Percentiles rank a stretch among this genome's conserved stretches.
These are phyloP conservation scores for Lichenothelia convexa DNA, from an alignment of 495 filamentous ascomycete species.

Conservation along the genomic window DNA sequence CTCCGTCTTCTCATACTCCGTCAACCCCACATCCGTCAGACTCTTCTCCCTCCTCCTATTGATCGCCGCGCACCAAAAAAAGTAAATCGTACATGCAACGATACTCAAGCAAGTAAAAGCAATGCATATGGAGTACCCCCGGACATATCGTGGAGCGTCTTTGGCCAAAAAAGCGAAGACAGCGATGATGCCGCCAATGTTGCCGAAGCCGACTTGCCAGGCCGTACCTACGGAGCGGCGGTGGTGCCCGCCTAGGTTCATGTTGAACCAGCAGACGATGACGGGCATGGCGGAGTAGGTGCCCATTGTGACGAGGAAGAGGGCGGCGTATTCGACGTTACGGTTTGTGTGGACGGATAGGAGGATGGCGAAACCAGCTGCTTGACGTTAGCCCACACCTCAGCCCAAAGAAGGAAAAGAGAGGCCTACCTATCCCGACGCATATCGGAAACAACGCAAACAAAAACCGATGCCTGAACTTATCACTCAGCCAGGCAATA, in stretches of 20 bases:
- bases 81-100: slow-evolving; percentile 41
- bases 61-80: slow-evolving; percentile 36
- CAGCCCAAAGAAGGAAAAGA: too few species aligned
- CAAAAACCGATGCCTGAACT: slow-evolving; percentile 16
- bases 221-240: slow-evolving; percentile 65
- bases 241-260: slow-evolving; percentile 81
- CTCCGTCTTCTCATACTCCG: slow-evolving; percentile 56
- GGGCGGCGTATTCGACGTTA: slow-evolving; percentile 19
- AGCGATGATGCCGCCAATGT: slow-evolving; percentile 82
- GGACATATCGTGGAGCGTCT: slow-evolving; percentile 51
- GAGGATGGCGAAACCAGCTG: slow-evolving; percentile 22
- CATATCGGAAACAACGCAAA: slow-evolving; percentile 20
- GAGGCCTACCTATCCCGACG: too few species aligned
- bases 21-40: slow-evolving; percentile 34
- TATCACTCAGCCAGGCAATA: slow-evolving; percentile 19
- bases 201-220: slow-evolving; percentile 88
- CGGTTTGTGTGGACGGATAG: slow-evolving; percentile 22
- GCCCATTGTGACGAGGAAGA: slow-evolving; percentile 25
- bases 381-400: too few species aligned
- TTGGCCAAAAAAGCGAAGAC: slow-evolving; percentile 61
- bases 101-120: slow-evolving; percentile 52
- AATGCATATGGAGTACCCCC: slow-evolving; percentile 64
- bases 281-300: slow-evolving; percentile 54
- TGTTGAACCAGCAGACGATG: slow-evolving; percentile 82
- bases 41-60: slow-evolving; percentile 46